Percentiles rank a stretch among this genome's conserved stretches.
Evolutionary conservation across 345 rosid species (phyloP).

Genomic region (Noccaea caerulescens): DNA sequence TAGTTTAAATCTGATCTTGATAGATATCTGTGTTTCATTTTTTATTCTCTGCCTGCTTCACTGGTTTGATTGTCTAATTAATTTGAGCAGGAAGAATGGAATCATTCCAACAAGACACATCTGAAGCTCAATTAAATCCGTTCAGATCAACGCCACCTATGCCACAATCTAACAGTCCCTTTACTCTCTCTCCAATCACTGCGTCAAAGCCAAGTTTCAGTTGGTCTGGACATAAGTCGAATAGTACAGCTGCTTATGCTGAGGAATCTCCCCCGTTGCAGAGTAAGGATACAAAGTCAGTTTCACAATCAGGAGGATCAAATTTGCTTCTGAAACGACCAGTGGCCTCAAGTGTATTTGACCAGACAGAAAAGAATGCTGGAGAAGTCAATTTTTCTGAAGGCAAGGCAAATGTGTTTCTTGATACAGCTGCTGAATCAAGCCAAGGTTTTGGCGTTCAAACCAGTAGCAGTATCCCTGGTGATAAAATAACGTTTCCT

Average conservation of each 20-base stretch:
- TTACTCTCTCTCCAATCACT: conserved; percentile 44
- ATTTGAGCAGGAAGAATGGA: conserved; percentile 51
- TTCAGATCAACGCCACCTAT: conserved; percentile 47
- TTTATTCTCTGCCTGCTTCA: not conserved
- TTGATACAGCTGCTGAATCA: conserved; percentile 42
- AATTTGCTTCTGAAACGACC: conserved; percentile 40
- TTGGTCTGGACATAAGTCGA: conserved; percentile 43
- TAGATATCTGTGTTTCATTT: conserved; percentile 21
- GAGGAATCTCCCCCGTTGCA: conserved; percentile 46
- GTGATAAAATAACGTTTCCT: conserved; percentile 46
- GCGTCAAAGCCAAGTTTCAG: conserved; percentile 44
- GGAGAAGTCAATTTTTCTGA: conserved; percentile 45
- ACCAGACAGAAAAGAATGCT: conserved; percentile 46
- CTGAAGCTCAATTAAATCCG: conserved; percentile 48
- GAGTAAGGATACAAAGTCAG: conserved; percentile 45
- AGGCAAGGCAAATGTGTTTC: conserved; percentile 40
- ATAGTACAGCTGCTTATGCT: conserved; percentile 37
- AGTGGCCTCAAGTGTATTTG: conserved; percentile 34
- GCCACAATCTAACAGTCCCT: conserved; percentile 44
- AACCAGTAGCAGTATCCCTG: conserved; percentile 47
- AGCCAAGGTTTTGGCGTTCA: conserved; percentile 46
- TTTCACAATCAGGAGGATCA: conserved; percentile 51
- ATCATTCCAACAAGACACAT: conserved; percentile 45
- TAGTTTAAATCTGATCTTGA: conserved; percentile 10
- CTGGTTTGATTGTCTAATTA: conserved; percentile 25